Evolutionary conservation across 2,329 filamentous ascomycete species (phyloP), one percentile per base, ranked within the genome.

Genomic region (Colletotrichum aenigma): DNA sequence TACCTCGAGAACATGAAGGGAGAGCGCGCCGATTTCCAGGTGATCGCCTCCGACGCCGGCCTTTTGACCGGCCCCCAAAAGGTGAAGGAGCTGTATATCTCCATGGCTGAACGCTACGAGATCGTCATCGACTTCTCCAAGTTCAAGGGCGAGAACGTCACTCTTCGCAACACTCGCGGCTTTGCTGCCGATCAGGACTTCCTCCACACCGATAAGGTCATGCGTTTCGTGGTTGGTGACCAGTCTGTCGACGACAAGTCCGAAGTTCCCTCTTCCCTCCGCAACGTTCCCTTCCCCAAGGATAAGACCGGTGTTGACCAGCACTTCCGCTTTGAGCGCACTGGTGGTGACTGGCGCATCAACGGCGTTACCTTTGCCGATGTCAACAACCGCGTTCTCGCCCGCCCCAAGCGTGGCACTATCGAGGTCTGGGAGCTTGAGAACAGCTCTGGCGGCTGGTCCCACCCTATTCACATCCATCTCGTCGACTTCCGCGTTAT

Each of bases 81-180:
- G 7, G 83, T 86, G 2, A 81, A 81, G 15, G 81, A 83, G 30
- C 79, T 91, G 4, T 83, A 84, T n/a, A 83, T 90, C 62, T 81
- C 87, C 24, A 89, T 89, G 85, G 89, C 87, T 4, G 89, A 90
- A 77, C 85, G 89, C 16, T 91, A 88, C 76, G 89, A 91, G 77
- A 82, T 90, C 16, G 81, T 91, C 38, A 87, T 88, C 71, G 87
- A 91, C 69, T 85, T 88, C 34, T 86, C 86, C 0, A 86, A 86
- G 2, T 91, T 91, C 78, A 86, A 85, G 64, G 82, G 81, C 6
- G 86, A 88, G 21, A 83, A 83, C 77, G 90, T 71, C 87, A 91
- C 80, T 89, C 78, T 88, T 58, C 83, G 80, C 62, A 89, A 89
- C 76, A 77, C 75, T 13, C 78, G 81, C 2, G 81, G 84, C 4